Percentiles rank a stretch among this genome's conserved stretches.
These are phyloP conservation scores for Marchantia paleacea DNA, from an alignment of 225 moss, liverwort and hornwort species.

Conservation along the genomic window DNA sequence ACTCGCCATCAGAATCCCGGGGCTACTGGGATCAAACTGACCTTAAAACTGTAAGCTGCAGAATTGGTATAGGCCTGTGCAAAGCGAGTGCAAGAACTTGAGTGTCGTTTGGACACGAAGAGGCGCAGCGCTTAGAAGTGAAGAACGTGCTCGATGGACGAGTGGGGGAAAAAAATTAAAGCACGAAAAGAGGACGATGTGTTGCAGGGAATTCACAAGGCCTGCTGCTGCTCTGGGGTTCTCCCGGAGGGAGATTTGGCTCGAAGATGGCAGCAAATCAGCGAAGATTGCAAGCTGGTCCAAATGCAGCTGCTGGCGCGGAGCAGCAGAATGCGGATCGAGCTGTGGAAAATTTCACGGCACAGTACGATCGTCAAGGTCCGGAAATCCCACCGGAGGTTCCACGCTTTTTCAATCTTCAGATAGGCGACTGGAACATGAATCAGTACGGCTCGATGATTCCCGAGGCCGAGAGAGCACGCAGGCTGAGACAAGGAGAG, in stretches of 20 bases:
- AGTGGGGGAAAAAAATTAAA: not conserved
- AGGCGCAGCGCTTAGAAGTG: slow-evolving; percentile 5
- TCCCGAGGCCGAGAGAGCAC: slow-evolving; percentile 7
- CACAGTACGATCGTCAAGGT: not conserved
- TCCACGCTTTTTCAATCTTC: slow-evolving; percentile 15
- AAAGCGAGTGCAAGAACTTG: too few relatives aligned
- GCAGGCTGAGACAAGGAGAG: slow-evolving; percentile 10
- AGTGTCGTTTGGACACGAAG: slow-evolving; percentile 9
- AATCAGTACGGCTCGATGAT: slow-evolving; percentile 26
- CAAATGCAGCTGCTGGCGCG: not conserved
- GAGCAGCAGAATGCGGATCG: not conserved
- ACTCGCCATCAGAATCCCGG: too few relatives aligned
- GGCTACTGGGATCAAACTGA: too few relatives aligned
- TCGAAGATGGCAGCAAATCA: slow-evolving; percentile 4
- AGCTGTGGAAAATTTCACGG: not conserved
- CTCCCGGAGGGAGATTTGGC: not conserved
- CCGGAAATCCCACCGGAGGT: not conserved
- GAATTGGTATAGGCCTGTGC: too few relatives aligned
- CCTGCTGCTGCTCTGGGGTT: not conserved
- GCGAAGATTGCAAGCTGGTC: not conserved
- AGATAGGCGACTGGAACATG: slow-evolving; percentile 12
- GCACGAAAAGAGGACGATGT: not conserved
- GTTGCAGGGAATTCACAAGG: not conserved
- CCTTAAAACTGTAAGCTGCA: too few relatives aligned
- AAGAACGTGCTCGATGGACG: not conserved